phyloP scores from a whole-genome alignment of 345 rosid species.

The Brassica carinata region DNA sequence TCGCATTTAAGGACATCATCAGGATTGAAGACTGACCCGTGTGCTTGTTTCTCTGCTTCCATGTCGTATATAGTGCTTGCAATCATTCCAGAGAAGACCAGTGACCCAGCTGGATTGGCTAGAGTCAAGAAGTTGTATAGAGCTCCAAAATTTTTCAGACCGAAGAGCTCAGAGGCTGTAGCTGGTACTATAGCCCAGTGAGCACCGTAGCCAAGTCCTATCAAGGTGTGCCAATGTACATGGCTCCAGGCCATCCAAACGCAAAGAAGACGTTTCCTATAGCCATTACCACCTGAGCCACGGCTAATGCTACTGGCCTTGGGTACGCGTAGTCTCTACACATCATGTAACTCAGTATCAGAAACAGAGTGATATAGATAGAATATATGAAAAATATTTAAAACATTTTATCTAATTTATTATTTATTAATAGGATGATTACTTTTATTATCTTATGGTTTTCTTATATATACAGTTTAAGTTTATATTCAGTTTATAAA shows the following conservation, averaged over 20 bases:
- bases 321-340: slow-evolving; percentile 88
- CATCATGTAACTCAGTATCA: slow-evolving; percentile 18
- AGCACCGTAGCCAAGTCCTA: slow-evolving; percentile 95
- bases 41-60: slow-evolving; percentile 88
- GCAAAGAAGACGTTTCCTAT: slow-evolving; percentile 89
- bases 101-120: slow-evolving; percentile 96
- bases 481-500: too few species aligned
- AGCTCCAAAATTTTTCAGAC: slow-evolving; percentile 91
- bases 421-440: too few species aligned
- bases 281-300: slow-evolving; percentile 84
- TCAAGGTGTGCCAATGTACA: slow-evolving; percentile 89
- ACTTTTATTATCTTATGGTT: too few species aligned
- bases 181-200: slow-evolving; percentile 99
- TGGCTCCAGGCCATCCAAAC: slow-evolving; percentile 89
- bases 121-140: slow-evolving; percentile 93
- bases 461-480: too few species aligned
- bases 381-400: too few species aligned
- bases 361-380: neutral
- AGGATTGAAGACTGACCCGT: slow-evolving; percentile 32
- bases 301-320: slow-evolving; percentile 80
- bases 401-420: too few species aligned
- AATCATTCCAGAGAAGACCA: slow-evolving; percentile 85
- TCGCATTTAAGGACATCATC: slow-evolving; percentile 71
- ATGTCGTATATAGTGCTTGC: slow-evolving; percentile 87
- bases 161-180: slow-evolving; percentile 94